Evolutionary conservation across 495 filamentous ascomycete genomes (phyloP).

Genomic region (Aspergillus olivimuriae): DNA sequence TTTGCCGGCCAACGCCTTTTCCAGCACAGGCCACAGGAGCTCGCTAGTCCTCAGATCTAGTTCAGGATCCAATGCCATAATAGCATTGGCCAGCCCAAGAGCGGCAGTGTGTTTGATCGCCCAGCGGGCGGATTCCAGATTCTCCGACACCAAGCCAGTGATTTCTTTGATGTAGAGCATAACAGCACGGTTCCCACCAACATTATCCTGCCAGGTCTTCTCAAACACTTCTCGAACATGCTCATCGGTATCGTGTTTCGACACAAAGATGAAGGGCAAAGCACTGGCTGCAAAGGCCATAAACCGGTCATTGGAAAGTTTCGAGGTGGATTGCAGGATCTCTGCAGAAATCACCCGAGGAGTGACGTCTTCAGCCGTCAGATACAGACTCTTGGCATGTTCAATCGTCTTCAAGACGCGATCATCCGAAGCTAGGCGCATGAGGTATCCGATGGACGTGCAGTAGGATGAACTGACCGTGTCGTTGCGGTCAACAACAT

Average conservation of each 20-base stretch:
- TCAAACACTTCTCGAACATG: slow-evolving; percentile 68
- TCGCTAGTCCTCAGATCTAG: slow-evolving; percentile 51
- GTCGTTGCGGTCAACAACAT: slow-evolving; percentile 83
- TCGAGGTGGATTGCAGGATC: slow-evolving; percentile 69
- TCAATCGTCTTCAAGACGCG: slow-evolving; percentile 59
- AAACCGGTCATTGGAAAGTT: slow-evolving; percentile 84
- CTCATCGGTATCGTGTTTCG: slow-evolving; percentile 75
- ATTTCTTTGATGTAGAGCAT: slow-evolving; percentile 82
- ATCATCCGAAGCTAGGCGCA: slow-evolving; percentile 66
- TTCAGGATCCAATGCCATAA: slow-evolving; percentile 52
- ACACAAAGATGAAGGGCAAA: slow-evolving; percentile 82
- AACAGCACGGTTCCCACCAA: slow-evolving; percentile 75
- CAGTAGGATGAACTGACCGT: slow-evolving; percentile 84
- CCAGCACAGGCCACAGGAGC: slow-evolving; percentile 72
- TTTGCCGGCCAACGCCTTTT: slow-evolving; percentile 75
- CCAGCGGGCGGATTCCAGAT: slow-evolving; percentile 77
- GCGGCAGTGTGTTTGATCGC: slow-evolving; percentile 83
- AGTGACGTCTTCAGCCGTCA: slow-evolving; percentile 68
- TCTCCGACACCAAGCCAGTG: slow-evolving; percentile 52
- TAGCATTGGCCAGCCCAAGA: slow-evolving; percentile 67
- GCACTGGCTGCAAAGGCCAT: slow-evolving; percentile 64
- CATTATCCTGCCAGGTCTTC: slow-evolving; percentile 84
- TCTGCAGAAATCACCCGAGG: slow-evolving; percentile 71
- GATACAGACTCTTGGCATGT: slow-evolving; percentile 66
- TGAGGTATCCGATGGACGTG: slow-evolving; percentile 75